phyloP scores from a whole-genome alignment of 306 rosid genomes.

The Dalbergia cochinchinensis region DNA sequence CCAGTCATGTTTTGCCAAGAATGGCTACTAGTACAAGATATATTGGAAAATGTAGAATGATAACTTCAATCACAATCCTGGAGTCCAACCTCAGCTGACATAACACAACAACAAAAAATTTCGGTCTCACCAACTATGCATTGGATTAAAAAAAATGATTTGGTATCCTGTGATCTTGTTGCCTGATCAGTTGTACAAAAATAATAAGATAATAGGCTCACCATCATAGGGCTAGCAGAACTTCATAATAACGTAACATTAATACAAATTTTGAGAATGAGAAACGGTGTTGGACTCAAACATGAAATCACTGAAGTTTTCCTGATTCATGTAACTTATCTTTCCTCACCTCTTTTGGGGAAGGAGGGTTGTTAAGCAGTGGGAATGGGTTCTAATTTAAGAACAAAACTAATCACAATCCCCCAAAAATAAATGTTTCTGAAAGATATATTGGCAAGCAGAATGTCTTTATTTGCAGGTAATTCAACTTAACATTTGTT shows the following conservation, averaged over 20 bases:
- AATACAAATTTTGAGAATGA: neutral
- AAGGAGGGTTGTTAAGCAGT: conserved; percentile 8
- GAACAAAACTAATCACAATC: neutral
- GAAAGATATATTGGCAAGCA: neutral
- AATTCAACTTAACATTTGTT: neutral
- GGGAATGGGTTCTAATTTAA: neutral
- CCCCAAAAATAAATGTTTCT: neutral
- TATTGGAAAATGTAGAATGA: conserved; percentile 8
- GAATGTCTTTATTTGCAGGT: conserved; percentile 22
- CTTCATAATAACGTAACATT: neutral
- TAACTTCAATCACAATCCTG: conserved; percentile 17
- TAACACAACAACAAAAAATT: conserved; percentile 21
- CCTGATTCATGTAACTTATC: neutral
- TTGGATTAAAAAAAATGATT: neutral
- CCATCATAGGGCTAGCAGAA: neutral
- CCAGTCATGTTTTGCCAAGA: conserved; percentile 9
- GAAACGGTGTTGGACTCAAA: neutral
- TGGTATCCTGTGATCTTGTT: neutral
- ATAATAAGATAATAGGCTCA: neutral
- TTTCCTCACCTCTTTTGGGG: neutral
- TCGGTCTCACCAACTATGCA: conserved; percentile 12
- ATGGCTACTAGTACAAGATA: conserved; percentile 21
- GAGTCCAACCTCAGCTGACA: conserved; percentile 37
- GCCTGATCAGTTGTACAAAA: neutral
- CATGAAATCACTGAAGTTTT: neutral